Evolutionary conservation across 2,329 filamentous ascomycete species (phyloP).

Genomic region (Didymella pinodella): DNA sequence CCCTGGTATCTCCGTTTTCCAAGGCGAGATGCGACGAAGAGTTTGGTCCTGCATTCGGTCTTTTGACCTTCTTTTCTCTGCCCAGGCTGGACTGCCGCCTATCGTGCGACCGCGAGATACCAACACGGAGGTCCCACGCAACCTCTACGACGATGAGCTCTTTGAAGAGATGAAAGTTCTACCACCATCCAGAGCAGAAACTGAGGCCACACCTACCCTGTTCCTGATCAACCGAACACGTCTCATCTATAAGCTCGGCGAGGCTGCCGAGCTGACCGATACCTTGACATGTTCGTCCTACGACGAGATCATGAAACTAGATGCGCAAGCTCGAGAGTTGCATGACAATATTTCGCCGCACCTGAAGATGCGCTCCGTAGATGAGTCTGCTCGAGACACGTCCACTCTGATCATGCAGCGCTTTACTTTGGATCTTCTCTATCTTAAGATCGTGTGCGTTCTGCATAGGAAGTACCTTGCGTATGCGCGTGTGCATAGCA

Average conservation of each 20-base stretch:
- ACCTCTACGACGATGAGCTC: constrained; percentile 83
- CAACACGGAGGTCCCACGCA: constrained; percentile 77
- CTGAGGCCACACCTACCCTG: constrained; percentile 76
- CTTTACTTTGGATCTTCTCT: constrained; percentile 83
- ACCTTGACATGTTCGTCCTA: constrained; percentile 69
- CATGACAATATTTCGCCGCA: constrained; percentile 78
- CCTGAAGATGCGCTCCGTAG: constrained; percentile 76
- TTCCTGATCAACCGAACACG: constrained; percentile 80
- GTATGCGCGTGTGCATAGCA: constrained; percentile 74
- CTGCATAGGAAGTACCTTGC: constrained; percentile 87
- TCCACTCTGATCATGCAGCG: constrained; percentile 77
- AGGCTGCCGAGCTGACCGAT: constrained; percentile 72
- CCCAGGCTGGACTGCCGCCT: constrained; percentile 67
- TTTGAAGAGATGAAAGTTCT: constrained; percentile 71
- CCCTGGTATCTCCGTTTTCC: constrained; percentile 73
- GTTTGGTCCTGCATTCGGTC: constrained; percentile 75
- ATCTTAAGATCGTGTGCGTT: constrained; percentile 86
- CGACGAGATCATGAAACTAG: constrained; percentile 68
- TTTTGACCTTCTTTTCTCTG: constrained; percentile 78
- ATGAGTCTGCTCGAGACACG: constrained; percentile 76
- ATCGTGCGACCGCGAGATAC: constrained; percentile 79
- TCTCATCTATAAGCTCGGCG: constrained; percentile 73
- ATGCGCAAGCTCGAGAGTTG: constrained; percentile 64
- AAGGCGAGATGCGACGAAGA: constrained; percentile 74
- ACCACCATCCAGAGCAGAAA: constrained; percentile 71